phyloP scores from a whole-genome alignment of 352 stramenopile species.

The Pythium apleroticum region DNA sequence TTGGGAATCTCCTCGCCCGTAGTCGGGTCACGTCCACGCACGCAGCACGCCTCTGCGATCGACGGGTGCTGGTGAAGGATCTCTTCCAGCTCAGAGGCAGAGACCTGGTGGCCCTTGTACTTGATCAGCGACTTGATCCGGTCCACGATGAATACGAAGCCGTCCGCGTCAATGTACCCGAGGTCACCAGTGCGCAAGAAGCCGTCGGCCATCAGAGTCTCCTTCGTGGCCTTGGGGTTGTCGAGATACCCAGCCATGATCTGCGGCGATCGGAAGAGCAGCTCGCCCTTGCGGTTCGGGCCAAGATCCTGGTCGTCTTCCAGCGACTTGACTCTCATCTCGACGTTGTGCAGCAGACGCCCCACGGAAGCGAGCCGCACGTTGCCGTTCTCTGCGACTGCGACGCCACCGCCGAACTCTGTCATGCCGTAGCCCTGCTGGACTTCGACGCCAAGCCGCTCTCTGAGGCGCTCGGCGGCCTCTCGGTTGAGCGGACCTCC shows the following conservation, averaged over 20 bases:
- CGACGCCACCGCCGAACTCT: constrained; percentile 24
- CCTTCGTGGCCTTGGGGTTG: constrained; percentile 77
- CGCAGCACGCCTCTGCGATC: constrained; percentile 40
- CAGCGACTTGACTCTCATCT: constrained; percentile 39
- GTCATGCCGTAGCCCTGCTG: constrained; percentile 43
- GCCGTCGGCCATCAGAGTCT: constrained; percentile 68
- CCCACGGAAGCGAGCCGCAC: constrained; percentile 20
- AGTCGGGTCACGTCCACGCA: constrained; percentile 37
- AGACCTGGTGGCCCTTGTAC: constrained; percentile 91
- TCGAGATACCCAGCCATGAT: constrained; percentile 75
- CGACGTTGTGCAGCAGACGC: constrained; percentile 32
- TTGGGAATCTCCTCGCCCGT: constrained; percentile 87
- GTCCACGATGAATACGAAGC: constrained; percentile 91
- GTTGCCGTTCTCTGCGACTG: constrained; percentile 12
- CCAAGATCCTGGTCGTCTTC: constrained; percentile 31
- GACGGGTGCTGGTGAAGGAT: constrained; percentile 78
- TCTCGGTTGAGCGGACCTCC: constrained; percentile 69
- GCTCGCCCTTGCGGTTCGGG: constrained; percentile 46
- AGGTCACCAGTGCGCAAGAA: constrained; percentile 91
- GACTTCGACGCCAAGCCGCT: constrained; percentile 40
- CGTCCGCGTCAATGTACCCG: constrained; percentile 90
- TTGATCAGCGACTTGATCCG: constrained; percentile 95
- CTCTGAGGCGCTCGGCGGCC: constrained; percentile 44
- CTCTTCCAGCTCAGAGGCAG: constrained; percentile 91
- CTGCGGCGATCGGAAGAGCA: constrained; percentile 53